Base-by-base conservation (phyloP, 345 rosid species). In the Eucalyptus regnans region DNA sequence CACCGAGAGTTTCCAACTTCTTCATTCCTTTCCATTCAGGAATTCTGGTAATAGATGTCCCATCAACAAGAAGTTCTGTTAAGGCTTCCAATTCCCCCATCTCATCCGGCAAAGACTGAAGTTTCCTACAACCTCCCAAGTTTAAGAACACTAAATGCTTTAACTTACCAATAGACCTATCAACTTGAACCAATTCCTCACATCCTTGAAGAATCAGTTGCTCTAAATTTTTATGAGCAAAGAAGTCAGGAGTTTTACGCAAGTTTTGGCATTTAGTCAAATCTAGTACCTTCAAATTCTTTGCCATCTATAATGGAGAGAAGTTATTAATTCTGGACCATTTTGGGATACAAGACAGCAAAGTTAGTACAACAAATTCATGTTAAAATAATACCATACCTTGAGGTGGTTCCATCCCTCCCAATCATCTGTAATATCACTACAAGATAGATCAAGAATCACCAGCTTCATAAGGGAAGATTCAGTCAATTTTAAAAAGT, bases 51-150 rank as follows among this genome's bases (percentile, higher is more conserved):
- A 64, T 64, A 13, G 18, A 29, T 13, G 71, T n/a, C 18, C 9
- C 5, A 7, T 64, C 71, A n/a, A 64, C 5, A 14, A n/a, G 17
- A 7, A 64, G 71, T n/a, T 64, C 76, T 7, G 1, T n/a, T 3
- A 64, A n/a, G 20, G 41, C 18, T 64, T n/a, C 76, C 10, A n/a
- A 0, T 64, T 7, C 6, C 3, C 4, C 76, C 10, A 64, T 64
- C 76, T 64, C 20, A 0, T 64, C 4, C 1, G 31, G 68, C 76
- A 64, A 64, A 0, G 3, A 2, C 3, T 1, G 76, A 14, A 64
- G 76, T 14, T n/a, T 4, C 3, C 4, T 0, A n/a, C 76, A 64
- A 13, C 1, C 1, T n/a, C 0, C 1, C 12, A 66, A 16, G 79
- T 66, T 31, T 66, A 66, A 66, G 0, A 16, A 31, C 3, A 15